Conservation (phyloP, 2,329 filamentous ascomycete species). For the Teratosphaeria pseudoeucalypti region DNA sequence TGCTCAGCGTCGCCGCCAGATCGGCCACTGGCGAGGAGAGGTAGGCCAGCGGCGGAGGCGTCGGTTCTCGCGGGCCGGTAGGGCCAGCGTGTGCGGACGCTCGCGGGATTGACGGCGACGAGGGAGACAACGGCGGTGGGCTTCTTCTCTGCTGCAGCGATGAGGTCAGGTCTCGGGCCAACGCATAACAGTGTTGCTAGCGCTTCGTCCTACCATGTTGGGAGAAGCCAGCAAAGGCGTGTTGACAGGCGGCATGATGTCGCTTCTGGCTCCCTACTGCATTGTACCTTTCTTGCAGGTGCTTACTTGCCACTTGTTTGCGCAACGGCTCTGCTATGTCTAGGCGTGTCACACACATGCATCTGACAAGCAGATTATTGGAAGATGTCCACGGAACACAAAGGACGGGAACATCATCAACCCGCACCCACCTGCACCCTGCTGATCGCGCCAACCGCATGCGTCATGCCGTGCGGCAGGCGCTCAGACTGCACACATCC, state of each 20-base stretch:
- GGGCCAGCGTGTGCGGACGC: background rate
- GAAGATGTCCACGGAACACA: background rate
- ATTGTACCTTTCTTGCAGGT: background rate
- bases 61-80: conserved; percentile 3
- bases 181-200: background rate
- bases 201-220: background rate
- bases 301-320: background rate
- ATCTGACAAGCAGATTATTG: background rate
- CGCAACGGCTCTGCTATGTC: background rate
- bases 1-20: conserved; percentile 40
- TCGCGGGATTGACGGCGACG: background rate
- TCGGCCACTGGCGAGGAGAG: conserved; percentile 42
- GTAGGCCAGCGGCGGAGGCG: conserved; percentile 29
- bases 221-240: background rate
- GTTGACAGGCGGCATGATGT: conserved; percentile 1
- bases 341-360: background rate
- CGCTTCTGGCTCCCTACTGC: background rate
- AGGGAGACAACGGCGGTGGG: background rate
- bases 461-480: background rate
- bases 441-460: background rate
- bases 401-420: background rate
- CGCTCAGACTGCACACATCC: background rate
- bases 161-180: background rate
- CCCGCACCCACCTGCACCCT: background rate
- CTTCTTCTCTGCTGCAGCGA: background rate